A percentile compares a stretch with the other conserved stretches of the same genome.
Conservation (phyloP, 129 eudicot genomes). For the Kitagawia praeruptora region DNA sequence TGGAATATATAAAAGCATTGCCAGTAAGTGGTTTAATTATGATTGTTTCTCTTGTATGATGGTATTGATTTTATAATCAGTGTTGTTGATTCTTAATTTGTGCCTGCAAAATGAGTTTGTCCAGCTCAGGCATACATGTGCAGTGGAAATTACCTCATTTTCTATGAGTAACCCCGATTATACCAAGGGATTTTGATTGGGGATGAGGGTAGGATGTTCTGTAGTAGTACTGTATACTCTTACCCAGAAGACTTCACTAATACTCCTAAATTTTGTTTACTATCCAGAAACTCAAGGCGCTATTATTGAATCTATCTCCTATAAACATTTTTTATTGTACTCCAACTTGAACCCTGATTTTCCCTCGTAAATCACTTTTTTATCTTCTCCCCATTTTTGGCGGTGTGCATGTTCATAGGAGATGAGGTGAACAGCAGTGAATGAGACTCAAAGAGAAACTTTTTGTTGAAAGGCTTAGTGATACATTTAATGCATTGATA, state of each 20-base stretch:
- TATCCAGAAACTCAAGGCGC: neutral
- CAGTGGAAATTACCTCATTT: neutral
- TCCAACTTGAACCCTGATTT: neutral
- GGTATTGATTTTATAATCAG: neutral
- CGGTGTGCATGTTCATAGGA: neutral
- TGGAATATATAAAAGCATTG: slow-evolving; percentile 94
- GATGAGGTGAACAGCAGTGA: neutral
- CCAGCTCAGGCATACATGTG: neutral
- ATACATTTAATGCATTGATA: neutral
- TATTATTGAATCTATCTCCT: neutral
- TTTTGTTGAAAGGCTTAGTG: neutral
- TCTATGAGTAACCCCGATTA: neutral
- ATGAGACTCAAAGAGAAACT: neutral
- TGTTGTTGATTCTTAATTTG: neutral
- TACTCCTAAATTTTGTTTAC: neutral
- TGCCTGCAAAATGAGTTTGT: neutral
- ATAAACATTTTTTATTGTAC: neutral
- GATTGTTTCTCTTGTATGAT: slow-evolving; percentile 2
- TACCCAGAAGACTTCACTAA: neutral
- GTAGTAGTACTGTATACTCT: neutral
- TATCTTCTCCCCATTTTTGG: neutral
- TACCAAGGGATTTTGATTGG: neutral
- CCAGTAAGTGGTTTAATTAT: slow-evolving; percentile 46
- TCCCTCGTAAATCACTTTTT: neutral
- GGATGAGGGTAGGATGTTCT: neutral